A percentile compares a stretch with the other conserved stretches of the same genome.
Conservation (phyloP, 257 asterid genomes). For the Solanum chilense region DNA sequence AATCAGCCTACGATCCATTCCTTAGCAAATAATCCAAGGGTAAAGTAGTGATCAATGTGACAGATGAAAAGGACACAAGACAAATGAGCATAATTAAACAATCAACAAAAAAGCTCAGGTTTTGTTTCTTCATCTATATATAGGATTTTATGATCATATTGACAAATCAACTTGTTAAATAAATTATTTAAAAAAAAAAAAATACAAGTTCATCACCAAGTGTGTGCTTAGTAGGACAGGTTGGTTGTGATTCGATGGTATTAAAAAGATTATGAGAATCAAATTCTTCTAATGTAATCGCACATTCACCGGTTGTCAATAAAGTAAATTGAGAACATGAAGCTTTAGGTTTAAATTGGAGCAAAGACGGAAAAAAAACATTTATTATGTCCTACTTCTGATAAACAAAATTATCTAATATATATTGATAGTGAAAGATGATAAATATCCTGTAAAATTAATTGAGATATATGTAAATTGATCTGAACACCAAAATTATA, state of each 20-base stretch:
- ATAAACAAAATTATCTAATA: not conserved
- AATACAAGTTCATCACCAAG: not conserved
- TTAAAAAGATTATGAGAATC: not conserved
- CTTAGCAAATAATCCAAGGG: not conserved
- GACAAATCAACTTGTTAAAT: not conserved
- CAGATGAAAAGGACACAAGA: not conserved
- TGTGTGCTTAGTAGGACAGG: not conserved
- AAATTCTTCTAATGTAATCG: not conserved
- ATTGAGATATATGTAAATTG: not conserved
- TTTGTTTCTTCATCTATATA: not conserved
- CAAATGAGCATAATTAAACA: not conserved
- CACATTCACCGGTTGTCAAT: accelerated
- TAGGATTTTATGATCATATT: not conserved
- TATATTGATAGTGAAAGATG: not conserved
- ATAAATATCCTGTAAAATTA: not conserved
- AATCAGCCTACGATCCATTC: not conserved
- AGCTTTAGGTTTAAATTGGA: not conserved
- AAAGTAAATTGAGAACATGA: not conserved
- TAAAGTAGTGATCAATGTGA: not conserved
- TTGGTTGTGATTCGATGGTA: not conserved
- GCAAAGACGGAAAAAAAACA: not conserved
- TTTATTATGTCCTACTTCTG: not conserved
- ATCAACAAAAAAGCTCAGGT: not conserved
- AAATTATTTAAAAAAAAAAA: not conserved
- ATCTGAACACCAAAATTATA: not conserved